Conservation (phyloP, 2,329 filamentous ascomycete species). For the Cladosporium sphaerospermum region DNA sequence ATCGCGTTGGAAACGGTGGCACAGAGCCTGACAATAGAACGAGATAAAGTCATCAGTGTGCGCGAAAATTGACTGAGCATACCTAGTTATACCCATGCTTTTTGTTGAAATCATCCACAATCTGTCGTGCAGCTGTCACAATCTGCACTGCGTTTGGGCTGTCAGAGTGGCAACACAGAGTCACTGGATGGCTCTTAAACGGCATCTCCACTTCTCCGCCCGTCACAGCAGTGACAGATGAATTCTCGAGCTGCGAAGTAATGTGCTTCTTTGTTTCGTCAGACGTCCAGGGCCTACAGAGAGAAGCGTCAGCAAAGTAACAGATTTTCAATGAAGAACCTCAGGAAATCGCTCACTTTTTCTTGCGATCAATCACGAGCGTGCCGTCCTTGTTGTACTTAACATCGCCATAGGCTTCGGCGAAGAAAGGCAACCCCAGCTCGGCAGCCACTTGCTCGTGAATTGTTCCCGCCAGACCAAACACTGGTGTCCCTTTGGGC, state of each 20-base stretch:
- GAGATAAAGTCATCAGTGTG: too few species aligned
- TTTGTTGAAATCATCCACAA: constrained; percentile 38
- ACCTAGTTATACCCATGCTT: constrained; percentile 17
- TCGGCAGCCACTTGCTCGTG: constrained; percentile 51
- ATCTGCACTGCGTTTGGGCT: constrained; percentile 40
- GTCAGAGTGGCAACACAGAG: constrained; percentile 41
- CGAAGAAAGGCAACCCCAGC: constrained; percentile 47
- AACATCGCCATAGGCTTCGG: constrained; percentile 49
- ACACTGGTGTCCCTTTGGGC: constrained; percentile 46
- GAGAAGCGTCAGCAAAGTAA: neutral
- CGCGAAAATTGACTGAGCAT: neutral
- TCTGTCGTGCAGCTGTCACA: constrained; percentile 37
- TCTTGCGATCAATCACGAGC: constrained; percentile 53
- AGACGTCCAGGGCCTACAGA: constrained; percentile 34
- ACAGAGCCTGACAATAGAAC: too few species aligned
- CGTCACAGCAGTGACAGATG: constrained; percentile 36
- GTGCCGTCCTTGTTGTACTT: constrained; percentile 48
- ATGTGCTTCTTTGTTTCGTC: constrained; percentile 39
- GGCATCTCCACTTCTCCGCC: constrained; percentile 38
- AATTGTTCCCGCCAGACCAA: constrained; percentile 49
- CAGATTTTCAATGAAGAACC: neutral
- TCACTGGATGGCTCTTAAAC: constrained; percentile 37
- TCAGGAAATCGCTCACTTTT: constrained; percentile 36
- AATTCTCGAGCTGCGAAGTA: constrained; percentile 34
- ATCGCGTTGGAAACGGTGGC: too few species aligned